Percentiles rank a stretch among this genome's conserved stretches.
phyloP scores from a whole-genome alignment of 345 rosid genomes.

The Theobroma cacao region DNA sequence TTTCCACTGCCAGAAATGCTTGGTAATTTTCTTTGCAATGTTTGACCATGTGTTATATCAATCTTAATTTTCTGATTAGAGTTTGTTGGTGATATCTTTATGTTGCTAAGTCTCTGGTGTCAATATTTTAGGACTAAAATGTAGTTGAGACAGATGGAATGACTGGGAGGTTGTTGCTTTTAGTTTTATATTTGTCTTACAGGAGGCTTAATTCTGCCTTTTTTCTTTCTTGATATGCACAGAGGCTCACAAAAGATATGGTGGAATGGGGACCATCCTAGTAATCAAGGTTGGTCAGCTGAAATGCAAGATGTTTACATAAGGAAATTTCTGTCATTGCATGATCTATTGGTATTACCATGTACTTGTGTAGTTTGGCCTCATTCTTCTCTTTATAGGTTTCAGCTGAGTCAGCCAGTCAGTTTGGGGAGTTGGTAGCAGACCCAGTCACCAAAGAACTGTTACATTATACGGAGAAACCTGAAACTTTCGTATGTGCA shows the following conservation, averaged over 20 bases:
- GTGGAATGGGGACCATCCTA: constrained; percentile 85
- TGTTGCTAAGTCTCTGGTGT: not conserved
- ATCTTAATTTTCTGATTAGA: not conserved
- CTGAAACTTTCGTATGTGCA: constrained; percentile 87
- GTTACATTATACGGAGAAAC: constrained; percentile 95
- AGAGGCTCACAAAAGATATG: constrained; percentile 79
- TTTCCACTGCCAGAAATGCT: constrained; percentile 89
- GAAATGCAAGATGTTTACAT: constrained; percentile 3
- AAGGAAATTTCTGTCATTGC: not conserved
- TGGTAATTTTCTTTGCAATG: constrained; percentile 39
- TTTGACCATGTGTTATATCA: not conserved
- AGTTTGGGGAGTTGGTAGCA: constrained; percentile 92
- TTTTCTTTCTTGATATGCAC: constrained; percentile 19
- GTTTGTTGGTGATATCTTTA: not conserved
- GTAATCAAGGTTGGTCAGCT: constrained; percentile 71
- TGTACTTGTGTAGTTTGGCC: not conserved
- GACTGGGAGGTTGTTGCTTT: not conserved
- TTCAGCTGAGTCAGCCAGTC: constrained; percentile 87
- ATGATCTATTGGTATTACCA: not conserved
- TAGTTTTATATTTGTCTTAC: constrained; percentile 10
- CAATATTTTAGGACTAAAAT: not conserved
- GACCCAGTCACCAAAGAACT: constrained; percentile 86
- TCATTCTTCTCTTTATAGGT: constrained; percentile 40
- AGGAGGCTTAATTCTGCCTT: constrained; percentile 14
- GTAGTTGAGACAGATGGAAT: not conserved